phyloP scores from a whole-genome alignment of 257 asterid species.

The Solanum commersonii region DNA sequence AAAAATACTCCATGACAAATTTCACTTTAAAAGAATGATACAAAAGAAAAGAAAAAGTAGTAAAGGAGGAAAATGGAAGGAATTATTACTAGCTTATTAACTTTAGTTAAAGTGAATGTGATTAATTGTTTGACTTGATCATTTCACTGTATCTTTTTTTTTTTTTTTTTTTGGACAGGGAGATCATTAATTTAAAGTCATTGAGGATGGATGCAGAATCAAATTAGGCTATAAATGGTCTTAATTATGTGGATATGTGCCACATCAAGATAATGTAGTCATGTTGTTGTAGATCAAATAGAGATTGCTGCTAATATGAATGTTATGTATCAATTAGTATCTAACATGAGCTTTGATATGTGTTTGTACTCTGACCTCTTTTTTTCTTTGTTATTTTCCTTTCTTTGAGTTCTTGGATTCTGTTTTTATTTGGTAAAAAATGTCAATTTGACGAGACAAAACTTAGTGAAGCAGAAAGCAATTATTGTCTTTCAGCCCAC shows the following conservation, averaged over 20 bases:
- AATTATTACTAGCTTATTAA: background rate
- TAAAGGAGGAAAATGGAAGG: background rate
- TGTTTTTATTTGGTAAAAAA: background rate
- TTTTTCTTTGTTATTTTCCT: background rate
- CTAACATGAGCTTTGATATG: background rate
- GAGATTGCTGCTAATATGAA: background rate
- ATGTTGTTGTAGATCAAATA: background rate
- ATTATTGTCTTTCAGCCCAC: background rate
- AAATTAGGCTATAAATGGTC: background rate
- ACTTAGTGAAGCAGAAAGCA: background rate
- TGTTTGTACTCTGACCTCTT: background rate
- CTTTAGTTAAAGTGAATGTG: background rate
- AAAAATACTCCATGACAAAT: background rate
- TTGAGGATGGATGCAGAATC: background rate
- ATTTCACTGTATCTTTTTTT: background rate
- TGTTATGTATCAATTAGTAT: background rate
- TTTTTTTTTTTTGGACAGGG: conserved; percentile 13
- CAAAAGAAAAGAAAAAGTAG: background rate
- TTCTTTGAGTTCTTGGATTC: background rate
- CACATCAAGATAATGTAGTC: background rate
- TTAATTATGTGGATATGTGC: background rate
- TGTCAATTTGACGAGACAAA: background rate
- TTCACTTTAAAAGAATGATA: background rate
- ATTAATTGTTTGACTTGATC: background rate
- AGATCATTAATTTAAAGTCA: conserved; percentile 38